Evolutionary conservation across 768 basidiomycete species (phyloP).

Genomic region (Naematelia encephala): DNA sequence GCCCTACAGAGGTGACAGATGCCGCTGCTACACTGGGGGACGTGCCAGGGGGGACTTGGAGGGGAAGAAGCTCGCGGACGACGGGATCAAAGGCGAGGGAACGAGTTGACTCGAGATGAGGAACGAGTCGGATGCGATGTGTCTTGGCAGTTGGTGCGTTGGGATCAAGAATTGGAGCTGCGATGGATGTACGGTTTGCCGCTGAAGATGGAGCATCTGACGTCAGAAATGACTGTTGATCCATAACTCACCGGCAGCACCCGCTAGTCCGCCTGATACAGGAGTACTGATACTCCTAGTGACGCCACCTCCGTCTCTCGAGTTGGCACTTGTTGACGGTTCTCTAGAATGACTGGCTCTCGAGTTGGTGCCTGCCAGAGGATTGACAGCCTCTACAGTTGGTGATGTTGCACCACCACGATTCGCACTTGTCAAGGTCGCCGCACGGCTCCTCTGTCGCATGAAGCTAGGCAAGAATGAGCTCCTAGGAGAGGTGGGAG

Average conservation of each 20-base stretch:
- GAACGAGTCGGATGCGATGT: conserved; percentile 87
- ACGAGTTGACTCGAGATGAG: conserved; percentile 85
- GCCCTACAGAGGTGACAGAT: conserved; percentile 14
- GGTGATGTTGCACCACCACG: conserved; percentile 19
- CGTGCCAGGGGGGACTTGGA: conserved; percentile 25
- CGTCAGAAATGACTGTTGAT: not conserved
- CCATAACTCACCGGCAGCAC: not conserved
- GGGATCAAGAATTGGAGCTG: not conserved
- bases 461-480: conserved; percentile 47
- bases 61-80: conserved; percentile 67
- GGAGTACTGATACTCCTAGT: conserved; percentile 44
- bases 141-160: conserved; percentile 36
- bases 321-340: not conserved
- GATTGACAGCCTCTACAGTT: conserved; percentile 17
- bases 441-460: conserved; percentile 38
- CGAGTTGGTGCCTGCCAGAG: conserved; percentile 6
- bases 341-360: conserved; percentile 4
- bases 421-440: conserved; percentile 28
- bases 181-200: not conserved
- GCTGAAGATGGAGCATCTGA: not conserved
- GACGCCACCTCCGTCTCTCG: conserved; percentile 23
- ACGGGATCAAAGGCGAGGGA: conserved; percentile 91
- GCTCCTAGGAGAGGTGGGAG: conserved; percentile 42
- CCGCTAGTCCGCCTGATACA: conserved; percentile 7
- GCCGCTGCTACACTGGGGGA: conserved; percentile 27